phyloP scores from a whole-genome alignment of 1,284 basidiomycete species.

The Tausonia pullulans region DNA sequence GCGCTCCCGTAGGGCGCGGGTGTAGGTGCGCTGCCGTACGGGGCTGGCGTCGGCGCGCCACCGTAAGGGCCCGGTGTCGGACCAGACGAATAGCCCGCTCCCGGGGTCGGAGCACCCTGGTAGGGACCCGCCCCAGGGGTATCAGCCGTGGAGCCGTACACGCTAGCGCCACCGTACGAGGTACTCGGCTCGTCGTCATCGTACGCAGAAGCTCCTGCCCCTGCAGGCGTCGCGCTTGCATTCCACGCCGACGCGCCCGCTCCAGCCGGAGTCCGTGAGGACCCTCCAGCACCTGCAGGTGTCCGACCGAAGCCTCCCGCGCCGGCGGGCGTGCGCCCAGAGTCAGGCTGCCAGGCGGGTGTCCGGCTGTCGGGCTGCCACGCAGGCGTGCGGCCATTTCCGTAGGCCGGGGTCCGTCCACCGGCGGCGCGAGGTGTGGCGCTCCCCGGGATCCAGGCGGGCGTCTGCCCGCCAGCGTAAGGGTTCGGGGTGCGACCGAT shows the following conservation, averaged over 20 bases:
- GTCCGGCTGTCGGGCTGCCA: slow-evolving; percentile 23
- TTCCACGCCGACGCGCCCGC: slow-evolving; percentile 27
- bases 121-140: slow-evolving; percentile 27
- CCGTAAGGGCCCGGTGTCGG: slow-evolving; percentile 37
- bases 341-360: not conserved
- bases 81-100: slow-evolving; percentile 30
- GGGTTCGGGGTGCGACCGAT: slow-evolving; percentile 51
- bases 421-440: slow-evolving; percentile 12
- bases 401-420: slow-evolving; percentile 26
- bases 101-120: slow-evolving; percentile 40
- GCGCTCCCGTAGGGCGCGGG: slow-evolving; percentile 20
- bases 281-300: slow-evolving; percentile 29
- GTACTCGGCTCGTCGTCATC: slow-evolving; percentile 18
- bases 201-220: slow-evolving; percentile 27
- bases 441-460: slow-evolving; percentile 17
- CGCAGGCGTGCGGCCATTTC: slow-evolving; percentile 33
- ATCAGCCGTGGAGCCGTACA: slow-evolving; percentile 13
- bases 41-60: slow-evolving; percentile 32
- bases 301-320: slow-evolving; percentile 36
- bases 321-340: slow-evolving; percentile 20
- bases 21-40: slow-evolving; percentile 17
- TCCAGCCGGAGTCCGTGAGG: slow-evolving; percentile 29
- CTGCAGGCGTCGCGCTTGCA: slow-evolving; percentile 43
- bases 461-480: slow-evolving; percentile 38
- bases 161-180: slow-evolving; percentile 17